Conservation (phyloP, 148 eudicot genomes). For the Chenopodium album region DNA sequence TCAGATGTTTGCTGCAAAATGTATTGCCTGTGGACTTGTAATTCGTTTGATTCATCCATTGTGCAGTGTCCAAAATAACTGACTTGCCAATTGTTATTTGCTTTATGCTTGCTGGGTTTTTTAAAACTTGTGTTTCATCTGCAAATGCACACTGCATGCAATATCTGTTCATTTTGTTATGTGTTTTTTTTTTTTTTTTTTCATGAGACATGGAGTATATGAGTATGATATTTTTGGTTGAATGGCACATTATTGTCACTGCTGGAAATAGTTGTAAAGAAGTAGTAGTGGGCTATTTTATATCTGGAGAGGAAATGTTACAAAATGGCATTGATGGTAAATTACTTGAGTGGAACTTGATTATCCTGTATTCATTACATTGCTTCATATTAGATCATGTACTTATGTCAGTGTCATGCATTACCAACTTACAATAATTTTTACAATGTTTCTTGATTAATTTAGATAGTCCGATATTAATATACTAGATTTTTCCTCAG, state of each 20-base stretch:
- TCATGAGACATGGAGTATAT: not conserved
- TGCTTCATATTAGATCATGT: too few species aligned
- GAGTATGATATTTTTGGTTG: not conserved
- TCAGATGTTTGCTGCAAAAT: not conserved
- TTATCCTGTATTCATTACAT: too few species aligned
- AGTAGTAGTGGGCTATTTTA: too few species aligned
- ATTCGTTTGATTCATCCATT: not conserved
- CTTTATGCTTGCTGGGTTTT: not conserved
- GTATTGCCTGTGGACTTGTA: not conserved
- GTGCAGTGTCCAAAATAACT: not conserved
- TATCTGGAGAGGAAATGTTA: too few species aligned
- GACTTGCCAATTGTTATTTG: not conserved
- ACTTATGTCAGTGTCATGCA: too few species aligned
- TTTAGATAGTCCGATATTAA: too few species aligned
- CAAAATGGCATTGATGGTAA: too few species aligned
- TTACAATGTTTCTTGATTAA: too few species aligned
- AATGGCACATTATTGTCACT: not conserved
- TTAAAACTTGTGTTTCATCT: not conserved
- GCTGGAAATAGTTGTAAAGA: too few species aligned
- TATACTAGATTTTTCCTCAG: too few species aligned
- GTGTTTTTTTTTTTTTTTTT: not conserved
- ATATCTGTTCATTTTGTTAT: not conserved
- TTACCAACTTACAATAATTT: too few species aligned
- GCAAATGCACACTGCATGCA: not conserved
- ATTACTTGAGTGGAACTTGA: too few species aligned